Base-by-base conservation (phyloP, 2,329 filamentous ascomycete species). In the Emericellopsis cladophorae region DNA sequence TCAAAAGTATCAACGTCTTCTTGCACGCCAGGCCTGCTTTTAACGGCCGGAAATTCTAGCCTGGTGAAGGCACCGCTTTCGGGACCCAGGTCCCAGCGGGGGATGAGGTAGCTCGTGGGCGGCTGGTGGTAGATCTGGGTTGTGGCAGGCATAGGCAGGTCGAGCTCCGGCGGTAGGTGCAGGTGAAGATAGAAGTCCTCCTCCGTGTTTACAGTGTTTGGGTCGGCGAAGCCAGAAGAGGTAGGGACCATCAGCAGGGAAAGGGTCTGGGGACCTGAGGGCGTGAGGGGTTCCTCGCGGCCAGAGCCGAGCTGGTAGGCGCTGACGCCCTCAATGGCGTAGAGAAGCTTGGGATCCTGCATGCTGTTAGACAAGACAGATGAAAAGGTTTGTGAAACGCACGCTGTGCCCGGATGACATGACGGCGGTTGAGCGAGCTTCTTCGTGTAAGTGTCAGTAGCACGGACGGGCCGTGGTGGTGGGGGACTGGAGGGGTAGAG, bases 81-180 rank as follows among this genome's bases (percentile, higher is more conserved):
- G 1, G 84, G 85, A 4, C 87, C 89, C 14, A 95, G 67, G 54
- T 96, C 90, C 88, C 90, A 95, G 49, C 90, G 80, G 14, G 92
- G 92, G 46, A 98, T 95, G 37, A 96, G 70, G 56, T 96, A 96
- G 67, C 86, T 94, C 47, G 73, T 79, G 1, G 90, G 90, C 7
- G 89, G 88, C 63, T 96, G 87, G 60, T 95, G 88, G 64, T 95
- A 96, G 58, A 98, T 92, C 59, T 96, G 90, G 0, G 92, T 96
- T 0, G 89, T 96, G 15, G 90, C 90, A 11, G 92, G 92, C 12
- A 96, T 72, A 6, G 92, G 86, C 6, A 96, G 76, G 53, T 96
- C 90, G 51, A 98, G 78, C 68, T 95, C 90, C 16, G 90, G 90
- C 12, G 90, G 89, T 9, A 96, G 78, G 54, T 95, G 88, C 21